Conservation (phyloP, 768 basidiomycete genomes). For the Podaxis sp. region DNA sequence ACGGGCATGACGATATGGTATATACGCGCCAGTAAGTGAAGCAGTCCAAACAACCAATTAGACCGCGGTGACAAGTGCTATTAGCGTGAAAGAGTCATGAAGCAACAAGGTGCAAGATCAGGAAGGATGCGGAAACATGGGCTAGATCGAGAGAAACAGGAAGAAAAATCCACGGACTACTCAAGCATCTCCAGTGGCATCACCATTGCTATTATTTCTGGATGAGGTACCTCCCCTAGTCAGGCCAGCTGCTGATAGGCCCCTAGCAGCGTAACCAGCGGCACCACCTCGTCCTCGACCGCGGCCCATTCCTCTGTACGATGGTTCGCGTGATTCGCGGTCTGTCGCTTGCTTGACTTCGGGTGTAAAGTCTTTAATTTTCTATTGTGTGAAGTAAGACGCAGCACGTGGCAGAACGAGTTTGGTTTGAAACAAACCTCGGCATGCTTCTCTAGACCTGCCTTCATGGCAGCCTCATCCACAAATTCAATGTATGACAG, state of each 20-base stretch:
- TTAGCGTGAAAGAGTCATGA: background rate
- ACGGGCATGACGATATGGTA: constrained; percentile 1
- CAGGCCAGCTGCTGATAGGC: constrained; percentile 68
- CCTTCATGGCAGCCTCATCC: constrained; percentile 82
- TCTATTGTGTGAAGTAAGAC: constrained; percentile 35
- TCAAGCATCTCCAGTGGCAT: constrained; percentile 4
- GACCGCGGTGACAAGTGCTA: background rate
- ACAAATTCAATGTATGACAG: constrained; percentile 89
- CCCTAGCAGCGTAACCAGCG: constrained; percentile 58
- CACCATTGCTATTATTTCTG: constrained; percentile 1
- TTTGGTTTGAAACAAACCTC: constrained; percentile 44
- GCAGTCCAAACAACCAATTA: constrained; percentile 5
- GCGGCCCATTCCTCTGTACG: constrained; percentile 27
- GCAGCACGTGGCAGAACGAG: background rate
- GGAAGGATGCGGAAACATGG: background rate
- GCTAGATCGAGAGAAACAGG: background rate
- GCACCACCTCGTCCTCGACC: constrained; percentile 45
- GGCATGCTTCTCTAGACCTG: constrained; percentile 68
- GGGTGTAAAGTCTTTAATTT: constrained; percentile 59
- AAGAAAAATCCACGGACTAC: background rate
- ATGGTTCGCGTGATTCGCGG: constrained; percentile 36
- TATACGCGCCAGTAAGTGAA: background rate
- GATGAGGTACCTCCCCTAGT: constrained; percentile 28
- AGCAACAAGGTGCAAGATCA: constrained; percentile 1
- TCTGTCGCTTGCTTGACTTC: constrained; percentile 74